phyloP scores from a whole-genome alignment of 306 rosid genomes.

The Quercus agrifolia region DNA sequence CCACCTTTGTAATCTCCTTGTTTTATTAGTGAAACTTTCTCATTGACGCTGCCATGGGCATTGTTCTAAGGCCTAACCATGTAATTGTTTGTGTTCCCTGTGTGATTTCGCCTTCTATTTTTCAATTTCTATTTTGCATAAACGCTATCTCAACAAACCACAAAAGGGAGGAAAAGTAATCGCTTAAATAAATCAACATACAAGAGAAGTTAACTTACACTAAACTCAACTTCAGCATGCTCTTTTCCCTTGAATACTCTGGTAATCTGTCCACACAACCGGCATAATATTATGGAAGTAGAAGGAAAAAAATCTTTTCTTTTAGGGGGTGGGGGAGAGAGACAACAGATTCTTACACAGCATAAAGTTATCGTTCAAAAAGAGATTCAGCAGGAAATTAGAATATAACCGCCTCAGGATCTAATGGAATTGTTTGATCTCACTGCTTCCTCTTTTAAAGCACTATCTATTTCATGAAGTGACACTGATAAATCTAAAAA shows the following conservation, averaged over 20 bases:
- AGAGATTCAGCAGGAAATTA: not conserved
- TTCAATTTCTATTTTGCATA: too few species aligned
- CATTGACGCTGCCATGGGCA: too few species aligned
- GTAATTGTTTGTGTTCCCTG: too few species aligned
- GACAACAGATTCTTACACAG: not conserved
- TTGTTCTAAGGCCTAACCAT: too few species aligned
- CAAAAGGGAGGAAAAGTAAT: not conserved
- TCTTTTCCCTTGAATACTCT: slow-evolving; percentile 84
- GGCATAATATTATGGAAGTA: not conserved
- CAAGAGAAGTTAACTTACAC: slow-evolving; percentile 44
- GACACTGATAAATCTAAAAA: not conserved
- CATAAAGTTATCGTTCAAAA: not conserved
- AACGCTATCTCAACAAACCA: not conserved
- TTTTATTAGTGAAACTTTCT: too few species aligned
- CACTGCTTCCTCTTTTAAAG: not conserved
- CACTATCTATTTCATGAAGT: not conserved
- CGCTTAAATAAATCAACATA: not conserved
- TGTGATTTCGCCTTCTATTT: too few species aligned
- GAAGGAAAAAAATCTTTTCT: not conserved
- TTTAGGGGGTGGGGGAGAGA: not conserved
- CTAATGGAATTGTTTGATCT: not conserved
- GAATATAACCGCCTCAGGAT: not conserved
- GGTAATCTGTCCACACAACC: slow-evolving; percentile 46
- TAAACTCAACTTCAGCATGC: slow-evolving; percentile 90
- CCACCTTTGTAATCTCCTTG: too few species aligned